Evolutionary conservation across 192 early-diverging fungal genomes (phyloP).

Genomic region (Coemansia sp.): DNA sequence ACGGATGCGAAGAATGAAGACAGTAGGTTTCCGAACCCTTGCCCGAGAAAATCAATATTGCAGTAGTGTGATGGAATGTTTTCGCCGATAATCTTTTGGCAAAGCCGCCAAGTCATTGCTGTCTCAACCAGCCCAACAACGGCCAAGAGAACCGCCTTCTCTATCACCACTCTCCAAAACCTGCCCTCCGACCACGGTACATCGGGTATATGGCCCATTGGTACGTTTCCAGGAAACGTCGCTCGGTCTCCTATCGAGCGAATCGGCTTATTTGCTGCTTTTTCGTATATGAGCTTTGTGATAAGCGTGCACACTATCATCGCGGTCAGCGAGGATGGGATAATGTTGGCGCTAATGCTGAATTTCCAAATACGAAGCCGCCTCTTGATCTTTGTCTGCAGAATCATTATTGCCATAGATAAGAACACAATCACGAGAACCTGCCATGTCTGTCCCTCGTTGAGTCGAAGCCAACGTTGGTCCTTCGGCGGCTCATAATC

Average conservation of each 20-base stretch:
- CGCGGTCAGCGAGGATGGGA: not conserved
- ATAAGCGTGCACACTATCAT: not conserved
- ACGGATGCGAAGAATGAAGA: not conserved
- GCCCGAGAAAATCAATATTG: not conserved
- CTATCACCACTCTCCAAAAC: not conserved
- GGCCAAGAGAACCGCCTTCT: not conserved
- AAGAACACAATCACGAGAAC: not conserved
- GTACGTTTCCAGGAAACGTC: not conserved
- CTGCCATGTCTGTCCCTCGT: conserved; percentile 1
- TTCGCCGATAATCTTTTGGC: not conserved
- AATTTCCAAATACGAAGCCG: not conserved
- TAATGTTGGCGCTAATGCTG: conserved; percentile 5
- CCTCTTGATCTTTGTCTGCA: not conserved
- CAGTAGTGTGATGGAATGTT: not conserved
- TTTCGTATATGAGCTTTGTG: not conserved
- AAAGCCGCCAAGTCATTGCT: not conserved
- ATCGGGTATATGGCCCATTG: not conserved
- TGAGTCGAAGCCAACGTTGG: not conserved
- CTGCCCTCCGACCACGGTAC: not conserved
- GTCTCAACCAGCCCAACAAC: not conserved
- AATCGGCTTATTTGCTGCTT: not conserved
- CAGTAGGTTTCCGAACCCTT: conserved; percentile 1
- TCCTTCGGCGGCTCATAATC: not conserved
- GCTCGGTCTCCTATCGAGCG: not conserved
- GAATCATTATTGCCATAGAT: not conserved